Conservation (phyloP, 106 monocot genomes). For the Apostasia ramifera region DNA sequence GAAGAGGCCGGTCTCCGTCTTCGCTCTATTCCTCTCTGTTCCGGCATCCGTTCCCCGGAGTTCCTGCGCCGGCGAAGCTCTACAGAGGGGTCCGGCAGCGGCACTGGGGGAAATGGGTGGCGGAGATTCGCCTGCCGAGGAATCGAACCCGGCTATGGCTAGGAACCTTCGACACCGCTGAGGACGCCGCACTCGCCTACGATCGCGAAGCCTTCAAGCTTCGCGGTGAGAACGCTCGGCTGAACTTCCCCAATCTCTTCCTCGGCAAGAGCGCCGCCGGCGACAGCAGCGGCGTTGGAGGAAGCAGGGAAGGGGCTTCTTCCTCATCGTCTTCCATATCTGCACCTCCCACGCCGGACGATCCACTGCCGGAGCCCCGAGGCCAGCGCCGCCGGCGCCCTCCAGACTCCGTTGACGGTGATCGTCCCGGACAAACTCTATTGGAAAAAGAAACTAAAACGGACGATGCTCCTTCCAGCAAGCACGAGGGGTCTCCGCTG, state of each 20-base stretch:
- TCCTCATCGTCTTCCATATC: slow-evolving; percentile 20
- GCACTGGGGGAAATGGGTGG: slow-evolving; percentile 76
- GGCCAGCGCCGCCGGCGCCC: too few species aligned
- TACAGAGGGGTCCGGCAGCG: slow-evolving; percentile 65
- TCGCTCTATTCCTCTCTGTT: background rate
- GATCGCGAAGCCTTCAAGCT: slow-evolving; percentile 89
- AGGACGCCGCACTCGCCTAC: slow-evolving; percentile 89
- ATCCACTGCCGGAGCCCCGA: background rate
- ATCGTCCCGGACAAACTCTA: background rate
- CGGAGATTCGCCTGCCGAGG: slow-evolving; percentile 62
- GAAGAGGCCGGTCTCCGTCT: background rate
- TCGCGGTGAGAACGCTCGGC: slow-evolving; percentile 75
- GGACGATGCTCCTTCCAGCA: background rate
- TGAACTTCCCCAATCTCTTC: slow-evolving; percentile 87
- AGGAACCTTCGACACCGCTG: slow-evolving; percentile 92
- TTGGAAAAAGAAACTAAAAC: background rate
- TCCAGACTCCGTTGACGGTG: too few species aligned
- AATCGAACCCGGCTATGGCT: slow-evolving; percentile 90
- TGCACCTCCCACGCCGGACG: slow-evolving; percentile 19
- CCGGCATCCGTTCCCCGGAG: slow-evolving; percentile 5
- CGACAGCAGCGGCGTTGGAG: background rate
- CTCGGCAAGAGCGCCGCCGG: slow-evolving; percentile 19
- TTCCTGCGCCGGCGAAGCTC: slow-evolving; percentile 25
- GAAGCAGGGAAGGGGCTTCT: background rate
- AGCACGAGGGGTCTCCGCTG: background rate